A percentile compares a stretch with the other conserved stretches of the same genome.
phyloP scores from a whole-genome alignment of 169 alveolate species.

The Cyclospora cayetanensis region DNA sequence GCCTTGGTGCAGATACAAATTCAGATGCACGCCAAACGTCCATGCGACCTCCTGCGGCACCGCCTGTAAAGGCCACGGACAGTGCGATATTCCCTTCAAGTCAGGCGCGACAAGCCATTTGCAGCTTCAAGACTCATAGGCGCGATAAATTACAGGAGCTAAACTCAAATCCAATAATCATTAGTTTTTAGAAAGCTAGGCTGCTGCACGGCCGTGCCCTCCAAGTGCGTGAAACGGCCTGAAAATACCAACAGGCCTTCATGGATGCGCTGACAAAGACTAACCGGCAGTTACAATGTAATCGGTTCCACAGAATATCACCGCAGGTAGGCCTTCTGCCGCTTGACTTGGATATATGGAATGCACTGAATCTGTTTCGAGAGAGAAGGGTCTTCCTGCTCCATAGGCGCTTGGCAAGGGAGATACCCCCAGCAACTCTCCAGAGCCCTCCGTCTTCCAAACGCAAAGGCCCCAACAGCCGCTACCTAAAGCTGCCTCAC shows the following conservation, averaged over 20 bases:
- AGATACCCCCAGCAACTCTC: conserved; percentile 42
- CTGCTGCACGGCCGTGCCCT: no score
- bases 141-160: no score
- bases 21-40: conserved; percentile 53
- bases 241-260: no score
- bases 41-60: conserved; percentile 29
- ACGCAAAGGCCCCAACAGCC: conserved; percentile 12
- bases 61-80: no score
- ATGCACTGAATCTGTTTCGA: no score
- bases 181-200: no score
- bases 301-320: conserved; percentile 41
- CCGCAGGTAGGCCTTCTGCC: conserved; percentile 10
- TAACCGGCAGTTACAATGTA: conserved; percentile 47
- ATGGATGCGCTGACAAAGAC: no score
- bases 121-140: no score
- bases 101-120: no score
- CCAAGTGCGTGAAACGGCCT: no score
- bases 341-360: background rate
- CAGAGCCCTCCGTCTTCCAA: conserved; percentile 50
- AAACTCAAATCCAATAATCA: no score
- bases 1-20: background rate
- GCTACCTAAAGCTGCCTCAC: background rate
- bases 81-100: no score
- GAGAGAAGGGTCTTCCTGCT: background rate
- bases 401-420: conserved; percentile 32